A percentile compares a stretch with the other conserved stretches of the same genome.
Conservation (phyloP, 257 asterid species). For the Jacaranda copaia region DNA sequence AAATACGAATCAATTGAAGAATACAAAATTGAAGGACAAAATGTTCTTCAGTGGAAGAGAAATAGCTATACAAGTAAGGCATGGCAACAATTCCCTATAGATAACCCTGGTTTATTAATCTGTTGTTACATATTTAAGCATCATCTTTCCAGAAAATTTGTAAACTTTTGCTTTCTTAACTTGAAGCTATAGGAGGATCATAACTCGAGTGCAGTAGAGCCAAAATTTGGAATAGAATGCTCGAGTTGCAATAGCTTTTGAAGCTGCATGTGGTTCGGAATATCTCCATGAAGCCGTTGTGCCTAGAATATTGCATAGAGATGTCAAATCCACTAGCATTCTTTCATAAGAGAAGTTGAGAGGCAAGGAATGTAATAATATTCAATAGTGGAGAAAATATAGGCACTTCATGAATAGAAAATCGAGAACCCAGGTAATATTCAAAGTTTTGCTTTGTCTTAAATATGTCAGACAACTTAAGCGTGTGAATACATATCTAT, state of each 20-base stretch:
- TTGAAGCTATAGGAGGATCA: conserved; percentile 58
- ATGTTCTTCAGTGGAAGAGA: background rate
- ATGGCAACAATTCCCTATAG: background rate
- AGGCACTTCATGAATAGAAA: too few species aligned
- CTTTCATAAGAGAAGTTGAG: conserved; percentile 90
- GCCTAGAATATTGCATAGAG: conserved; percentile 94
- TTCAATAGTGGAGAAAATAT: too few species aligned
- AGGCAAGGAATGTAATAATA: conserved; percentile 71
- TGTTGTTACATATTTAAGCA: too few species aligned
- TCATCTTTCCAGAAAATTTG: conserved; percentile 22
- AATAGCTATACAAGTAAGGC: background rate
- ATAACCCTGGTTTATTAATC: conserved; percentile 1
- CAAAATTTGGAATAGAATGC: conserved; percentile 73
- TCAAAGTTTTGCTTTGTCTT: background rate
- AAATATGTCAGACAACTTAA: background rate
- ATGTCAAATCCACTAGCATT: conserved; percentile 91
- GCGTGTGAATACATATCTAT: too few species aligned
- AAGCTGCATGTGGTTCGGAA: conserved; percentile 98
- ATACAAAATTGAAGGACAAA: background rate
- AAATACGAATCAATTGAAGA: background rate
- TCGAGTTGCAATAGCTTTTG: conserved; percentile 85
- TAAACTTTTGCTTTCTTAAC: conserved; percentile 32
- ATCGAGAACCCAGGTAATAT: background rate
- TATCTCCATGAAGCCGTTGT: conserved; percentile 99
- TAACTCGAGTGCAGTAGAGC: conserved; percentile 60